Evolutionary conservation across 148 eudicot genomes (phyloP).

Genomic region (Vaccinium macrocarpon): DNA sequence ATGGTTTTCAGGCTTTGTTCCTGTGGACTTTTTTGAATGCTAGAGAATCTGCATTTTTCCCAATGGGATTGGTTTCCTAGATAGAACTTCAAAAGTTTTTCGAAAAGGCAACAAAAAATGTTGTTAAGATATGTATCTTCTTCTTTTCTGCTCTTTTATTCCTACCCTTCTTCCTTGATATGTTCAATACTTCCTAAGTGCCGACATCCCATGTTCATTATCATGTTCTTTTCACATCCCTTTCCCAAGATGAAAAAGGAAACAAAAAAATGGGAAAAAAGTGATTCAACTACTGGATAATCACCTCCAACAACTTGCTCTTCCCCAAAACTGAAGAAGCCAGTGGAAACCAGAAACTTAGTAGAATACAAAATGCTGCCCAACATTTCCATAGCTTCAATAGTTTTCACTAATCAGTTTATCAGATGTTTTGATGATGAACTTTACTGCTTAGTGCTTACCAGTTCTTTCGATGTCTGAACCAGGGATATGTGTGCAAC

Average conservation of each 20-base stretch:
- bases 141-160: not conserved
- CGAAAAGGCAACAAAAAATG: not conserved
- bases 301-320: not conserved
- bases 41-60: not conserved
- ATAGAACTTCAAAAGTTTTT: not conserved
- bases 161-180: not conserved
- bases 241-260: not conserved
- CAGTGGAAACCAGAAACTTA: not conserved
- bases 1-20: not conserved
- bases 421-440: not conserved
- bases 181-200: not conserved
- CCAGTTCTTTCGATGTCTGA: slow-evolving; percentile 11
- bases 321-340: not conserved
- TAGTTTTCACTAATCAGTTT: not conserved
- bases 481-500: slow-evolving; percentile 82
- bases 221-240: not conserved
- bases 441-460: not conserved
- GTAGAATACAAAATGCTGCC: not conserved
- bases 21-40: not conserved
- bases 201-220: not conserved
- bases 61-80: not conserved
- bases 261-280: not conserved
- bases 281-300: not conserved
- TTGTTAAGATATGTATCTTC: not conserved
- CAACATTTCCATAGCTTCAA: not conserved